Percentiles rank a stretch among this genome's conserved stretches.
Evolutionary conservation across 331 rosid species (phyloP).

Genomic region (Quercus phellos): DNA sequence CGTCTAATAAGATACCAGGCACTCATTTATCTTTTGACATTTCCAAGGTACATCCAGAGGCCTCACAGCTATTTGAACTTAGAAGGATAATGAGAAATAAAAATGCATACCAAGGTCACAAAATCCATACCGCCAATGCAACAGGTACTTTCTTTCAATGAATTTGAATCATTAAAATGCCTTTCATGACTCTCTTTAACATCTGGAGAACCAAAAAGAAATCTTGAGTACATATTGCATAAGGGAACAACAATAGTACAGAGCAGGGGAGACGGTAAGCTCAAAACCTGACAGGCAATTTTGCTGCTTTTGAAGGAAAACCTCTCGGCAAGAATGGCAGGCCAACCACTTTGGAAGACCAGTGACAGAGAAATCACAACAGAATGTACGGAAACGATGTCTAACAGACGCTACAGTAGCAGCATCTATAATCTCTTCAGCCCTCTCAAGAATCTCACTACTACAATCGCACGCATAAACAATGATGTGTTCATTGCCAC

Average conservation of each 20-base stretch:
- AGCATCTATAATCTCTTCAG: conserved; percentile 47
- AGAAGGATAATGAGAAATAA: conserved; percentile 13
- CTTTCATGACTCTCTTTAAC: conserved; percentile 23
- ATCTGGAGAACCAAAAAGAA: conserved; percentile 36
- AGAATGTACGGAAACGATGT: conserved; percentile 60
- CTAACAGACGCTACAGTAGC: conserved; percentile 18
- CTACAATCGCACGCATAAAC: conserved; percentile 94
- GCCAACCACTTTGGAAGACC: conserved; percentile 72
- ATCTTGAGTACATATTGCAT: conserved; percentile 1
- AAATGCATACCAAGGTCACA: conserved; percentile 63
- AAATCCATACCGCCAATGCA: conserved; percentile 85
- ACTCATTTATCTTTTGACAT: not conserved
- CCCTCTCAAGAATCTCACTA: conserved; percentile 59
- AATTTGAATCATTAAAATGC: conserved; percentile 10
- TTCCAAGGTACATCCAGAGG: not conserved
- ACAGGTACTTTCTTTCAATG: conserved; percentile 32
- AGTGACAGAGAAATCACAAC: conserved; percentile 56
- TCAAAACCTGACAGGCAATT: conserved; percentile 42
- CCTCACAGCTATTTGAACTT: conserved; percentile 5
- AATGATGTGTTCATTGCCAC: conserved; percentile 53
- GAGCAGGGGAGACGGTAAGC: conserved; percentile 4
- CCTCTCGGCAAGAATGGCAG: conserved; percentile 50
- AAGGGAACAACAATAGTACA: not conserved
- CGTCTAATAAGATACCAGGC: not conserved
- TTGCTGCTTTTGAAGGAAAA: conserved; percentile 16